A percentile compares a stretch with the other conserved stretches of the same genome.
Conservation (phyloP, 805 yeast species). For the Candida tibetensis region DNA sequence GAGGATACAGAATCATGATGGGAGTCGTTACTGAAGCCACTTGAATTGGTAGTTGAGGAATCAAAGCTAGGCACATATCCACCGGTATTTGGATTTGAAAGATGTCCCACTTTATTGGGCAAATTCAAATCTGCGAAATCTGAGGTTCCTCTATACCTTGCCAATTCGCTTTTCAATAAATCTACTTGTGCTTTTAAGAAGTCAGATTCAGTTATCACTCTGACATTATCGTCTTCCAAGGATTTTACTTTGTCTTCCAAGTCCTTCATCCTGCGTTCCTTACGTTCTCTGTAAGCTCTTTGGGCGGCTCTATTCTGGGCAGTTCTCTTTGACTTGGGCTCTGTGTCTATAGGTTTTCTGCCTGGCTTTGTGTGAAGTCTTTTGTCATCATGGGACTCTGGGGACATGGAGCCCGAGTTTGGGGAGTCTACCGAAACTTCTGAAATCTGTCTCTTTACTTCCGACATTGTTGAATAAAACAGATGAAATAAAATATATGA, state of each 20-base stretch:
- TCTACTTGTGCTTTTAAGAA: slow-evolving; percentile 74
- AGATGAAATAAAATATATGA: not conserved
- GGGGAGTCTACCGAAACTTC: slow-evolving; percentile 14
- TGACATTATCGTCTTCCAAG: slow-evolving; percentile 69
- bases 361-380: slow-evolving; percentile 62
- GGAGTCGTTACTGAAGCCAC: slow-evolving; percentile 1
- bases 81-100: slow-evolving; percentile 19
- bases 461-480: slow-evolving; percentile 21
- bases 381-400: slow-evolving; percentile 32
- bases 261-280: slow-evolving; percentile 82
- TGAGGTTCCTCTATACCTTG: slow-evolving; percentile 48
- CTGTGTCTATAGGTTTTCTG: slow-evolving; percentile 73
- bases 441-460: slow-evolving; percentile 30
- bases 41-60: slow-evolving; percentile 2
- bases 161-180: slow-evolving; percentile 67
- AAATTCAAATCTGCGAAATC: slow-evolving; percentile 30
- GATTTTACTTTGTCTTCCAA: slow-evolving; percentile 72
- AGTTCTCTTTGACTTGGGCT: slow-evolving; percentile 84
- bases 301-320: slow-evolving; percentile 99
- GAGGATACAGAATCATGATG: not conserved
- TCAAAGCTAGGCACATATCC: slow-evolving; percentile 17
- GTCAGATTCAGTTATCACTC: slow-evolving; percentile 68
- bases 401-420: slow-evolving; percentile 6
- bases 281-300: slow-evolving; percentile 92
- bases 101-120: slow-evolving; percentile 31